phyloP scores from a whole-genome alignment of 768 basidiomycete species.

The Crucibulum laeve region DNA sequence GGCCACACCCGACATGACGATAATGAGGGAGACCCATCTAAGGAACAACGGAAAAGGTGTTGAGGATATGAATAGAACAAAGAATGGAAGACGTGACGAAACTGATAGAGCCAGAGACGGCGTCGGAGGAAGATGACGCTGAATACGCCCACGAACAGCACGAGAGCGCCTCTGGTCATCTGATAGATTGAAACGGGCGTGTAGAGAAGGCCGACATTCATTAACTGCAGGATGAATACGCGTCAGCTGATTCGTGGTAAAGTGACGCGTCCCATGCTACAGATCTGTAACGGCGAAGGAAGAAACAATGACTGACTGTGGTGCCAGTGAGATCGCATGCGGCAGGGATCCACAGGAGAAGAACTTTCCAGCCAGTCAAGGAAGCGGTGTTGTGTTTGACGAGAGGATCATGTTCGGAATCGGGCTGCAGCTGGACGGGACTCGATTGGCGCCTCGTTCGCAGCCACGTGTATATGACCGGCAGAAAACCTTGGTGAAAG shows the following conservation, averaged over 20 bases:
- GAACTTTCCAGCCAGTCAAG: constrained; percentile 63
- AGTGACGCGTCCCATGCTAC: constrained; percentile 8
- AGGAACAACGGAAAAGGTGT: constrained; percentile 8
- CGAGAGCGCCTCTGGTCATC: constrained; percentile 91
- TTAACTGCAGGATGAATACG: constrained; percentile 47
- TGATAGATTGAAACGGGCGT: constrained; percentile 98
- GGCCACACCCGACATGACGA: constrained; percentile 82
- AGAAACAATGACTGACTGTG: constrained; percentile 51
- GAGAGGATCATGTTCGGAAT: constrained; percentile 40
- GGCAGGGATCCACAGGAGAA: constrained; percentile 86
- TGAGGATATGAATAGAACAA: neutral
- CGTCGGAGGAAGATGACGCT: constrained; percentile 89
- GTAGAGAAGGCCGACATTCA: constrained; percentile 95
- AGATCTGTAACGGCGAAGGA: constrained; percentile 5
- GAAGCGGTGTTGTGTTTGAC: constrained; percentile 34
- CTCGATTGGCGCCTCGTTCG: constrained; percentile 38
- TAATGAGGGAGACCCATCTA: constrained; percentile 87
- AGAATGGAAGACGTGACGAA: constrained; percentile 15
- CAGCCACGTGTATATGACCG: constrained; percentile 71
- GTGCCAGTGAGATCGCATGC: constrained; percentile 88
- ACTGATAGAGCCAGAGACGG: constrained; percentile 87
- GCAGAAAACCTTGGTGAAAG: constrained; percentile 67
- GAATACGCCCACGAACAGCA: constrained; percentile 89
- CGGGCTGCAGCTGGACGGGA: constrained; percentile 52
- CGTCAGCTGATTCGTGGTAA: constrained; percentile 12